Base-by-base conservation (phyloP, 495 filamentous ascomycete species). In the Ascobolus immersus region DNA sequence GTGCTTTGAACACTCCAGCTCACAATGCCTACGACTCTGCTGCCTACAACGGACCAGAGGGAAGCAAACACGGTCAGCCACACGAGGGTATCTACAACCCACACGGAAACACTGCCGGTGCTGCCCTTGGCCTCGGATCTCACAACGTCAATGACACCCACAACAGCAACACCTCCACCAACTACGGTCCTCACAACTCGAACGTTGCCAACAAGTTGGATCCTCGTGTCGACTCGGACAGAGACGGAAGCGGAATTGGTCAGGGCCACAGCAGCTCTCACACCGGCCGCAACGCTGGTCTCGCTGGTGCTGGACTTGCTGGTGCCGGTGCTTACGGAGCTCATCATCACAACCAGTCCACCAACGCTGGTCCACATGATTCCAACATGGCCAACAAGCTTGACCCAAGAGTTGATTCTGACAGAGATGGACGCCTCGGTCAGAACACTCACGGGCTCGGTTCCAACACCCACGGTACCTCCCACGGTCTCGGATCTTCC, bases 181-280 rank as follows among this genome's bases (percentile, higher is more conserved):
- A n/a, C n/a, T n/a, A n/a, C n/a, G 65, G 65, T 8, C 59, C 61
- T 8, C 62, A 69, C 50, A 52, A 46, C 36, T 61, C 55, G 28
- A 59, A 67, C 41, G 35, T 59, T 17, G 36, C 51, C 33, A 64
- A 69, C 37, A 42, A 40, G 11, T 21, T 21, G 11, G 40, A 48
- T 14, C 48, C 62, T 12, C 51, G 62, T 17, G 58, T 65, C 28
- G 62, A 66, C 43, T 53, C 50, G 4, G 52, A 54, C 19, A 39
- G 49, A 20, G 59, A 62, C 42, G 50, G 36, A 18, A 35, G 36
- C 35, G 42, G 52, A 4, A 50, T n/a, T n/a, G n/a, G 28, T 1
- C 9, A 9, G 8, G 9, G n/a, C 8, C 8, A 15, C 10, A 31
- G 12, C 17, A 27, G 4, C 11, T 11, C 4, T 14, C 22, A 9